Evolutionary conservation across 192 early-diverging fungal species (phyloP).

Genomic region (Spizellomyces punctatus): DNA sequence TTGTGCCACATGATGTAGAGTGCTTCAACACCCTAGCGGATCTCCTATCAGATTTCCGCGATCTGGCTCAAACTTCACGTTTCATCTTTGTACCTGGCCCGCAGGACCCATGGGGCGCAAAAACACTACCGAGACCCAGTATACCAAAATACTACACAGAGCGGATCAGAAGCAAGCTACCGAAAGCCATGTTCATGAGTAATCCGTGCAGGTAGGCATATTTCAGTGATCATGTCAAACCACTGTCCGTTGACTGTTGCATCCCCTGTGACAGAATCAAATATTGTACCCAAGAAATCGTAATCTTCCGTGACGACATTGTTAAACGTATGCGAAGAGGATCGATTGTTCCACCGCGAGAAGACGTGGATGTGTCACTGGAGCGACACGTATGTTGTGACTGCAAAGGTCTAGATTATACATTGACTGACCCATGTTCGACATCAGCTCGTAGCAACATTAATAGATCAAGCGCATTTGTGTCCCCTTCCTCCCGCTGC

Average conservation of each 20-base stretch:
- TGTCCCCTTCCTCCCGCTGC: slow-evolving; percentile 76
- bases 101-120: slow-evolving; percentile 78
- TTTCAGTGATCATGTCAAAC: slow-evolving; percentile 12
- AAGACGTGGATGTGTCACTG: slow-evolving; percentile 26
- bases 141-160: slow-evolving; percentile 75
- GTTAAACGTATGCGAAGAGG: slow-evolving; percentile 76
- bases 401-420: neutral
- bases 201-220: slow-evolving; percentile 76
- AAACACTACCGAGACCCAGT: slow-evolving; percentile 71
- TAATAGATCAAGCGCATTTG: slow-evolving; percentile 85
- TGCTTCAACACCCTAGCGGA: slow-evolving; percentile 61
- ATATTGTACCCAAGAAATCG: slow-evolving; percentile 89
- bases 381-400: slow-evolving; percentile 16
- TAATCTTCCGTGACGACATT: slow-evolving; percentile 87
- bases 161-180: slow-evolving; percentile 58
- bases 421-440: neutral
- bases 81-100: slow-evolving; percentile 92
- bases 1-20: slow-evolving; percentile 15
- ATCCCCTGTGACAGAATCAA: slow-evolving; percentile 61
- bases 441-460: slow-evolving; percentile 72
- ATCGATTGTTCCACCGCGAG: slow-evolving; percentile 64
- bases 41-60: slow-evolving; percentile 67
- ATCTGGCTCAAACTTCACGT: slow-evolving; percentile 56
- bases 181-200: slow-evolving; percentile 67
- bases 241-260: neutral